These are phyloP conservation scores for Eucalyptus regnans DNA, from an alignment of 345 rosid genomes.

Conservation along the genomic window DNA sequence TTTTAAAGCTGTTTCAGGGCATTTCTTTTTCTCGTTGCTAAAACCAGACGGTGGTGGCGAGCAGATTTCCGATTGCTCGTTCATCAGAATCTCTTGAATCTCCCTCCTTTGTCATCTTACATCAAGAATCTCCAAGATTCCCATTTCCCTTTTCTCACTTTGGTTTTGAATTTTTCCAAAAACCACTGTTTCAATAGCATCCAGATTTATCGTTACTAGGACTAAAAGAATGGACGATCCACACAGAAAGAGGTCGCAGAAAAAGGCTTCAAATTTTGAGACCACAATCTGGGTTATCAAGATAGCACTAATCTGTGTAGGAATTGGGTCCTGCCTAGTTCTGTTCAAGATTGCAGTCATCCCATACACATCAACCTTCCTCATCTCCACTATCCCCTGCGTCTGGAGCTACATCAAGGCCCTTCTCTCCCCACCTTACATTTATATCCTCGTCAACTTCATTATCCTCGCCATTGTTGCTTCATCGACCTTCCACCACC, in stretches of 20 bases:
- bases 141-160: neutral
- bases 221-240: conserved; percentile 7
- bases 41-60: neutral
- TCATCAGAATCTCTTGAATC: neutral
- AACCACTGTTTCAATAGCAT: neutral
- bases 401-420: conserved; percentile 10
- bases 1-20: conserved; percentile 1
- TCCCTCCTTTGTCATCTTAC: neutral
- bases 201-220: neutral
- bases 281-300: conserved; percentile 12
- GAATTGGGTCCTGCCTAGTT: conserved; percentile 17
- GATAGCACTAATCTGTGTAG: conserved; percentile 8
- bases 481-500: conserved; percentile 10
- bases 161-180: neutral
- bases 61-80: neutral
- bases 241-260: neutral
- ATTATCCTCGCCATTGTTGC: conserved; percentile 34
- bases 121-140: neutral
- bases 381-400: conserved; percentile 10
- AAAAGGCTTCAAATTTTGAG: neutral
- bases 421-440: conserved; percentile 33
- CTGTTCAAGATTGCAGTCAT: conserved; percentile 19
- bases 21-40: neutral
- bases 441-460: conserved; percentile 33
- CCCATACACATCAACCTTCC: conserved; percentile 7